A percentile compares a stretch with the other conserved stretches of the same genome.
Conservation (phyloP, 2,329 filamentous ascomycete genomes). For the Cytospora paraplurivora region DNA sequence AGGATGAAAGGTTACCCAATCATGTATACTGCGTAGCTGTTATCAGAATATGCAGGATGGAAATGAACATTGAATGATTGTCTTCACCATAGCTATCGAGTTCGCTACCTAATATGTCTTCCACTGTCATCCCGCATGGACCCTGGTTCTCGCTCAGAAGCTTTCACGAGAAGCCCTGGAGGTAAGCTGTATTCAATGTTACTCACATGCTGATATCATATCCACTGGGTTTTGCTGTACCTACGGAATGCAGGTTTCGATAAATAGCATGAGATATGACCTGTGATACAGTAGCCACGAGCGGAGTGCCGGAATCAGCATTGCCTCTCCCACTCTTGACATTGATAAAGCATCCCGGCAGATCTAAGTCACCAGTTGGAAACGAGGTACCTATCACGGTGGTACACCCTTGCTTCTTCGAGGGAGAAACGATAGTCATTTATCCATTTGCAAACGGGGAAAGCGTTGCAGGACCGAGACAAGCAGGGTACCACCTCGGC, state of each 20-base stretch:
- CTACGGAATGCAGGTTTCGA: background rate
- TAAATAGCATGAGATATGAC: background rate
- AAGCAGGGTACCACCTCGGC: no score
- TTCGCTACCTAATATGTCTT: no score
- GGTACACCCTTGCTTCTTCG: conserved; percentile 10
- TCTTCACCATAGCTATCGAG: no score
- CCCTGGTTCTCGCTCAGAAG: no score
- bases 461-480: background rate
- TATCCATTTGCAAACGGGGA: background rate
- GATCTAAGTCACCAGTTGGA: conserved; percentile 1
- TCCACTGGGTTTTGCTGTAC: no score
- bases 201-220: background rate
- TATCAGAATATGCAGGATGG: no score
- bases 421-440: background rate
- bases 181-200: no score
- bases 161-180: no score
- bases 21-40: no score
- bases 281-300: background rate
- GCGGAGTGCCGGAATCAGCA: background rate
- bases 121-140: no score
- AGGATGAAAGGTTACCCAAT: no score
- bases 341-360: conserved; percentile 5
- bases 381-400: background rate
- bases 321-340: conserved; percentile 13
- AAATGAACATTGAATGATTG: no score